Evolutionary conservation across 1,139 yeast genomes (phyloP).

Genomic region (Taphrina populina): DNA sequence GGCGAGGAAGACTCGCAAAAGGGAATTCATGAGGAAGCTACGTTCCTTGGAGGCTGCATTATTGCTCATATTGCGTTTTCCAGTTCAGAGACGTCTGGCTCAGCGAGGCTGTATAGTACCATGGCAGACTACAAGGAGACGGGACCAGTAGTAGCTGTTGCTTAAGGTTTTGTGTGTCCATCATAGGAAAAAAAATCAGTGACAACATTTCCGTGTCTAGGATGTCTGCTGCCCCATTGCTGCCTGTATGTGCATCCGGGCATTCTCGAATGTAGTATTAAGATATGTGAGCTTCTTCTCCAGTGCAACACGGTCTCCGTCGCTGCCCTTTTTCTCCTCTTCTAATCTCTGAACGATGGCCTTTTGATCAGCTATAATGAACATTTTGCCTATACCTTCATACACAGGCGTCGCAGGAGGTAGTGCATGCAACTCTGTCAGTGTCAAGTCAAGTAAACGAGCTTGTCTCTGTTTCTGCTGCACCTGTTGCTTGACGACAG

Average conservation of each 20-base stretch:
- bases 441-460: constrained; percentile 22
- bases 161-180: too few relatives aligned
- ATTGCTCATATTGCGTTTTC: constrained; percentile 31
- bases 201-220: too few relatives aligned
- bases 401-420: constrained; percentile 22
- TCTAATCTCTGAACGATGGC: constrained; percentile 6
- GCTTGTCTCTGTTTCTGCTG: constrained; percentile 7
- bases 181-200: too few relatives aligned
- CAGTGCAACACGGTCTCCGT: constrained; percentile 22
- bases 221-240: too few relatives aligned
- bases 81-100: constrained; percentile 11
- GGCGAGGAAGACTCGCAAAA: constrained; percentile 40
- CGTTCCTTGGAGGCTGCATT: constrained; percentile 33
- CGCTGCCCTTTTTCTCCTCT: constrained; percentile 22
- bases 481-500: constrained; percentile 15
- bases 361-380: constrained; percentile 10
- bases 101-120: constrained; percentile 11
- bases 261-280: constrained; percentile 31
- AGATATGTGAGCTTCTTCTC: constrained; percentile 27
- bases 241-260: constrained; percentile 24
- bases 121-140: constrained; percentile 14
- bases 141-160: constrained; percentile 9
- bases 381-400: constrained; percentile 31
- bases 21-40: constrained; percentile 34
- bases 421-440: constrained; percentile 14